These are phyloP conservation scores for Vaucheria bursata DNA, from an alignment of 352 stramenopile genomes.

Conservation along the genomic window DNA sequence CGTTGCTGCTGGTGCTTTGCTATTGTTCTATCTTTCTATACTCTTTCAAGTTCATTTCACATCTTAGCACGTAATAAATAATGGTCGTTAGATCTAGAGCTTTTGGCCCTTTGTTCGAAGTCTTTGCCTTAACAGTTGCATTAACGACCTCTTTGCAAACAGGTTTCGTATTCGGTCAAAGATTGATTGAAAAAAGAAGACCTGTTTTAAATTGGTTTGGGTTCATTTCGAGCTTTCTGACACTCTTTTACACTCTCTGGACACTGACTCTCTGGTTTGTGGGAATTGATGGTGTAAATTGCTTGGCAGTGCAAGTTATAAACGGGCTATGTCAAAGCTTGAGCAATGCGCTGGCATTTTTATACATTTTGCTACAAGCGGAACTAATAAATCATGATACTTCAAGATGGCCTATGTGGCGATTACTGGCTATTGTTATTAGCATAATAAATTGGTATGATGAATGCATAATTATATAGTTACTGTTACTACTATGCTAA, in stretches of 20 bases:
- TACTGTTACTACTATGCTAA: neutral
- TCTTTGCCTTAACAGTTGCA: conserved; percentile 22
- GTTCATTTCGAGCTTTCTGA: conserved; percentile 16
- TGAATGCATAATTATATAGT: neutral
- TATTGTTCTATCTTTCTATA: too few species aligned
- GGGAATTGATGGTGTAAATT: conserved; percentile 15
- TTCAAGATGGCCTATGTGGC: conserved; percentile 14
- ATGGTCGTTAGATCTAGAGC: conserved; percentile 10
- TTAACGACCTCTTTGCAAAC: conserved; percentile 15
- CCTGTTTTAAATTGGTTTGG: conserved; percentile 20
- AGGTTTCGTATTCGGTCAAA: conserved; percentile 13
- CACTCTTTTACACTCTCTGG: conserved; percentile 30
- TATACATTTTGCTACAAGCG: conserved; percentile 34
- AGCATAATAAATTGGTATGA: conserved; percentile 25
- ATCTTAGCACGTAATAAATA: too few species aligned
- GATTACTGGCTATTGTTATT: conserved; percentile 14
- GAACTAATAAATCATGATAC: conserved; percentile 20
- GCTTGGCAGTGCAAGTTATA: conserved; percentile 11
- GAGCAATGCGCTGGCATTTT: conserved; percentile 33
- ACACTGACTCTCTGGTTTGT: conserved; percentile 27
- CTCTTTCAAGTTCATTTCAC: too few species aligned
- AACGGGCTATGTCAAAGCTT: conserved; percentile 21
- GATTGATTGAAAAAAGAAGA: conserved; percentile 10
- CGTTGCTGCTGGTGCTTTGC: too few species aligned
- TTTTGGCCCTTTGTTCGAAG: conserved; percentile 27